These are phyloP conservation scores for Microdochium bolleyi DNA, from an alignment of 2,329 filamentous ascomycete species.

Conservation along the genomic window DNA sequence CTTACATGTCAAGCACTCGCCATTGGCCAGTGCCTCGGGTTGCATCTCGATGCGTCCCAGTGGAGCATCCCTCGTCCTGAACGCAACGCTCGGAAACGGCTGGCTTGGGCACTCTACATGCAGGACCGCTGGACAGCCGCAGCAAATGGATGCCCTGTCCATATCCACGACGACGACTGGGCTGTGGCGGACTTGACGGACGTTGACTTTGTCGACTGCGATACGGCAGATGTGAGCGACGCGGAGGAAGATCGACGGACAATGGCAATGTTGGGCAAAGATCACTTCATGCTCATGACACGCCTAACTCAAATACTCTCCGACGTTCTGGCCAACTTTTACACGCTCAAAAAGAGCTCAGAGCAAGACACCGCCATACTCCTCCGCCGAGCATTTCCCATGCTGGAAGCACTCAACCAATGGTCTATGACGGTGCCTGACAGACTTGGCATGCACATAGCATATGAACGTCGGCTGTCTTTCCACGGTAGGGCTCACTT, in stretches of 20 bases:
- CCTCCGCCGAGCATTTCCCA: slow-evolving; percentile 36
- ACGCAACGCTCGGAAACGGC: slow-evolving; percentile 43
- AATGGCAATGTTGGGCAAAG: slow-evolving; percentile 25
- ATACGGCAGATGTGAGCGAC: slow-evolving; percentile 5
- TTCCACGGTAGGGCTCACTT: slow-evolving; percentile 12
- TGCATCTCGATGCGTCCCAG: slow-evolving; percentile 45
- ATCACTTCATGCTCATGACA: slow-evolving; percentile 37
- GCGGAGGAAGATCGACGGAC: slow-evolving; percentile 15
- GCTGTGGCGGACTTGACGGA: slow-evolving; percentile 21
- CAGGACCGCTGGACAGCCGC: slow-evolving; percentile 51
- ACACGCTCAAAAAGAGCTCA: slow-evolving; percentile 21
- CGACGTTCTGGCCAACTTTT: slow-evolving; percentile 35
- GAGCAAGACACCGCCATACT: slow-evolving; percentile 24
- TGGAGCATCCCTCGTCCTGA: slow-evolving; percentile 54
- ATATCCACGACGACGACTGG: slow-evolving; percentile 43
- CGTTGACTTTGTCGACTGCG: slow-evolving; percentile 12
- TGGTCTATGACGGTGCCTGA: slow-evolving; percentile 37
- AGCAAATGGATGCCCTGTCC: slow-evolving; percentile 42
- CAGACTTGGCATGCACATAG: slow-evolving; percentile 33
- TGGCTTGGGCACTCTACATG: slow-evolving; percentile 53
- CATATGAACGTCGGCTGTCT: slow-evolving; percentile 30
- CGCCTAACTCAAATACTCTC: slow-evolving; percentile 36
- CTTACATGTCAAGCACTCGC: slow-evolving; percentile 37
- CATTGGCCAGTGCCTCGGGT: slow-evolving; percentile 42
- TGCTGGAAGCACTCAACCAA: slow-evolving; percentile 36